A percentile compares a stretch with the other conserved stretches of the same genome.
phyloP scores from a whole-genome alignment of 345 rosid species.

The Boechera divaricarpa region DNA sequence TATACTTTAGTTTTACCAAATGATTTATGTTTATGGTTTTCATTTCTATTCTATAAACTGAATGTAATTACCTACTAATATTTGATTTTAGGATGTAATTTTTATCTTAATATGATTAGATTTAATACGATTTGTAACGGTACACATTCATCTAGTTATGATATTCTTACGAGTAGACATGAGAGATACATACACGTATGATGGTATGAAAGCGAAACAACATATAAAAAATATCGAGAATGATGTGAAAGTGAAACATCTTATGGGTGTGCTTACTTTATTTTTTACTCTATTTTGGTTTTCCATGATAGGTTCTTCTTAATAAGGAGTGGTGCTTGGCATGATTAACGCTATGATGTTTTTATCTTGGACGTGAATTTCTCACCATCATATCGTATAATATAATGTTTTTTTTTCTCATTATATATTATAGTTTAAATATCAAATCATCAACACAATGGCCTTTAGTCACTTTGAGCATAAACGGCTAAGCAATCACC shows the following conservation, averaged over 20 bases:
- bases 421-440: background rate
- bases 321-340: slow-evolving; percentile 40
- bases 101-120: background rate
- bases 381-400: slow-evolving; percentile 28
- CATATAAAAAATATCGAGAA: slow-evolving; percentile 34
- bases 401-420: slow-evolving; percentile 16
- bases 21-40: background rate
- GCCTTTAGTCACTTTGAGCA: background rate
- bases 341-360: slow-evolving; percentile 44
- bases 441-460: background rate
- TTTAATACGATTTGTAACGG: background rate
- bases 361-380: slow-evolving; percentile 29
- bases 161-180: background rate
- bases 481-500: background rate
- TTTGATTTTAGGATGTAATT: background rate
- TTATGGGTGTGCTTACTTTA: slow-evolving; percentile 34
- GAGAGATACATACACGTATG: slow-evolving; percentile 16
- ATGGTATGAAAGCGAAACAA: slow-evolving; percentile 36
- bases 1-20: background rate
- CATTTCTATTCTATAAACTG: background rate
- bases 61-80: background rate
- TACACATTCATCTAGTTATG: background rate
- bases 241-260: slow-evolving; percentile 45
- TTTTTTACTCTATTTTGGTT: background rate
- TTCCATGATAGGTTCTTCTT: slow-evolving; percentile 11